Base-by-base conservation (phyloP, 2,329 filamentous ascomycete genomes). In the Ascochyta clinopodiicola region DNA sequence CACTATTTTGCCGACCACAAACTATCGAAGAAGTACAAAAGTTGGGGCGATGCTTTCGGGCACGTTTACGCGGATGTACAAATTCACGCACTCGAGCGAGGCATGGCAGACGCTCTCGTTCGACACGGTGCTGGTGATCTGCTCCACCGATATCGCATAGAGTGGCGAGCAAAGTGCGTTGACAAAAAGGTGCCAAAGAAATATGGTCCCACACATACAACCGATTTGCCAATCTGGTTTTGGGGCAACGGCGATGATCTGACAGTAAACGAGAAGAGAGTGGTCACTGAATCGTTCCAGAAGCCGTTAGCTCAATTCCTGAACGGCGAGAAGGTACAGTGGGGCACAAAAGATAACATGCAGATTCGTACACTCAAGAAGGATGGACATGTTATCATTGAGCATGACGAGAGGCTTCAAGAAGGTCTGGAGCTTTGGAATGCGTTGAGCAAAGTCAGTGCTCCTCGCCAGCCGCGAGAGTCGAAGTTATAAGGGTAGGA, bases 41-140 rank as follows among this genome's bases (percentile, higher is more conserved):
- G 79, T 62, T 86, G 83, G 83, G 60, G 67, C 43, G 79, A 84
- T 24, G 79, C 79, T 0, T 86, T 84, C 64, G 83, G 83, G 0
- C 74, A 73, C 13, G 74, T 86, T 6, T 86, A 86, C 59, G 82
- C 83, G 3, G 81, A 84, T 49, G 79, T 84, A 57, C 83, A 86
- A 63, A 80, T 86, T 8, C 79, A 86, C 61, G 71, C 74, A 17
- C 77, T 84, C 15, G 77, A 83, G 65, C 79, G 83, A 6, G 83
- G 83, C 0, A 79, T 85, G 51, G 72, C 80, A 5, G 69, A 79
- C 32, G 75, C 77, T 0, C 72, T 86, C 1, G 75, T 75, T 0
- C 63, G 69, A 15, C 75, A 74, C 3, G 80, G 79, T 0, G 76
- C 79, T 0, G 80, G 77, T 4, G 69, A 76, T 44, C 71, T 84